Conservation (phyloP, 441 rosid genomes). For the Mallotus repandus region DNA sequence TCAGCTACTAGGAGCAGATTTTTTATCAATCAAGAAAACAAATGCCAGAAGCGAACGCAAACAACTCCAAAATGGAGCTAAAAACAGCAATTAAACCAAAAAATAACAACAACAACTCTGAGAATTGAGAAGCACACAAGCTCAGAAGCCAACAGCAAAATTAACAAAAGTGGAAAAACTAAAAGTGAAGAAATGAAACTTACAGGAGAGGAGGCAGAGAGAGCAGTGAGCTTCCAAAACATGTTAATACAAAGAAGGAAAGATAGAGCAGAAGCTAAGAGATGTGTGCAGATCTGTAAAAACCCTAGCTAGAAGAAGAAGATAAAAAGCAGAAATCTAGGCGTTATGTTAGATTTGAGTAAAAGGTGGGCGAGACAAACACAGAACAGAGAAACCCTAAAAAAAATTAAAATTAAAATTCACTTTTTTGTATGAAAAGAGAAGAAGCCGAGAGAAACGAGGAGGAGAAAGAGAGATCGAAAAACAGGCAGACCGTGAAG, state of each 20-base stretch:
- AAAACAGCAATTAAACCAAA: background rate
- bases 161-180: background rate
- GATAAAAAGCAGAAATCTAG: conserved; percentile 38
- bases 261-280: conserved; percentile 13
- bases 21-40: background rate
- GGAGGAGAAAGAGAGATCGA: conserved; percentile 14
- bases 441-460: conserved; percentile 34
- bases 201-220: conserved; percentile 85
- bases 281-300: conserved; percentile 45
- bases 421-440: background rate
- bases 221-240: conserved; percentile 90
- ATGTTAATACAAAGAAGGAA: conserved; percentile 31
- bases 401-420: conserved; percentile 25
- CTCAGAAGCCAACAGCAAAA: background rate
- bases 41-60: background rate
- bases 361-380: background rate
- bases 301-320: conserved; percentile 25
- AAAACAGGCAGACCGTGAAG: no score
- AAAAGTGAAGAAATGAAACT: conserved; percentile 25
- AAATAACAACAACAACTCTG: no score
- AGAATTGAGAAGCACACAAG: background rate
- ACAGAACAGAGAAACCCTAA: conserved; percentile 27
- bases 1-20: background rate
- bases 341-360: conserved; percentile 21
- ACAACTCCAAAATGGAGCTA: background rate